Base-by-base conservation (phyloP, 2,329 filamentous ascomycete genomes). In the Aspergillus versicolor region DNA sequence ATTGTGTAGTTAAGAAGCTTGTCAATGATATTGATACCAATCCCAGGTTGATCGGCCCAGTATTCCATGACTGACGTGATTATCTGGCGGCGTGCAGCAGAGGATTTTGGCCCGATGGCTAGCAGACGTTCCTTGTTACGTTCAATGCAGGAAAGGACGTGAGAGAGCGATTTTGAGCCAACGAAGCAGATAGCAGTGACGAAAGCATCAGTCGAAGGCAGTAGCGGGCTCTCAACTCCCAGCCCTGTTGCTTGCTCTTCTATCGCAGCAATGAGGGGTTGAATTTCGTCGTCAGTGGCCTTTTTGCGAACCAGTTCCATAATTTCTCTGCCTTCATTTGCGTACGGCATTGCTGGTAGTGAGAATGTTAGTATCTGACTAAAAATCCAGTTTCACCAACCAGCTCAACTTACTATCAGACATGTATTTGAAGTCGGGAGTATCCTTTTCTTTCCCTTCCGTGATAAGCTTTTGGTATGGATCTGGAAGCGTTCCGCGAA, bases 1-100 rank as follows among this genome's bases (percentile, higher is more conserved):
- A 99, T 96, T 13, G 90, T 92, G 78, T 97, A 99, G 77, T 97
- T 99, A 65, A 99, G 87, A 5, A 99, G 84, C 76, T 97, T 97
- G 79, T 97, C 93, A 57, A 97, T 84, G 66, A 99, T 96, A 65
- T 90, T 90, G 64, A 97, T 85, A 3, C 92, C 94, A 43, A 95
- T 88, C 58, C 94, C 94, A 0, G 93, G 92, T 67, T 99, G 93
- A 32, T 93, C 88, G 46, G 85, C 84, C 94, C 94, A 99, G 79
- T 97, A 99, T 41, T 87, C 82, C 79, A 97, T 90, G 40, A 97
- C 92, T 4, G 90, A 90, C 5, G 88, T 85, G 65, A 97, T 90
- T 68, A 99, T 96, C 75, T 99, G 94, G 42, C 87, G 84, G 41
- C 92, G 86, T 1, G 91, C 92, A 2, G 83, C 82, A 57, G 91